Conservation (phyloP, 2,329 filamentous ascomycete genomes). For the Colletotrichum falcatum region DNA sequence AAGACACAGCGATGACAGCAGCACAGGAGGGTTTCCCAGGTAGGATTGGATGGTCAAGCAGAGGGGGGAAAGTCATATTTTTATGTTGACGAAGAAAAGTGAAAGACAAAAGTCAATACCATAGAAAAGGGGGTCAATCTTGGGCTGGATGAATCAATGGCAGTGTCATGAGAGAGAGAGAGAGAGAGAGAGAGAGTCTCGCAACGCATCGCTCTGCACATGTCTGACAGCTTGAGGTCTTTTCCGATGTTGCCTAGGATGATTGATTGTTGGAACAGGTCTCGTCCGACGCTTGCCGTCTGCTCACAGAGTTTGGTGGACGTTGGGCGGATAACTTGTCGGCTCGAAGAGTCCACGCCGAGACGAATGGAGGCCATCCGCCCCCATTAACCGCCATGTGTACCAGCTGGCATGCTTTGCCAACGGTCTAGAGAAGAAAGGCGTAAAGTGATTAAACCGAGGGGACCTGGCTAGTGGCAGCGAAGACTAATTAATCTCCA, state of each 20-base stretch:
- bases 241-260: neutral
- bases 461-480: neutral
- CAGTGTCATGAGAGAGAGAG: slow-evolving; percentile 38
- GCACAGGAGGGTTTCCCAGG: slow-evolving; percentile 25
- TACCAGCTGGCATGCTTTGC: too few species aligned
- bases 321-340: neutral
- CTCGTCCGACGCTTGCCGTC: neutral
- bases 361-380: neutral
- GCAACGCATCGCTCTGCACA: neutral
- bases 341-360: neutral
- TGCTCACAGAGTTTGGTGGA: neutral
- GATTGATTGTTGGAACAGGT: neutral
- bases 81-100: slow-evolving; percentile 26
- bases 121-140: slow-evolving; percentile 37
- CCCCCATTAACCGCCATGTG: neutral
- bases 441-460: neutral
- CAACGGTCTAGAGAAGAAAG: too few species aligned
- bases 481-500: neutral
- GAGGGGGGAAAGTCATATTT: slow-evolving; percentile 25
- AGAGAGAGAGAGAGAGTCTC: neutral
- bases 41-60: slow-evolving; percentile 21
- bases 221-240: neutral
- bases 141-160: slow-evolving; percentile 39
- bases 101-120: slow-evolving; percentile 37
- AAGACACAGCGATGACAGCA: slow-evolving; percentile 43